Evolutionary conservation across 345 rosid species (phyloP).

Genomic region (Laguncularia racemosa): DNA sequence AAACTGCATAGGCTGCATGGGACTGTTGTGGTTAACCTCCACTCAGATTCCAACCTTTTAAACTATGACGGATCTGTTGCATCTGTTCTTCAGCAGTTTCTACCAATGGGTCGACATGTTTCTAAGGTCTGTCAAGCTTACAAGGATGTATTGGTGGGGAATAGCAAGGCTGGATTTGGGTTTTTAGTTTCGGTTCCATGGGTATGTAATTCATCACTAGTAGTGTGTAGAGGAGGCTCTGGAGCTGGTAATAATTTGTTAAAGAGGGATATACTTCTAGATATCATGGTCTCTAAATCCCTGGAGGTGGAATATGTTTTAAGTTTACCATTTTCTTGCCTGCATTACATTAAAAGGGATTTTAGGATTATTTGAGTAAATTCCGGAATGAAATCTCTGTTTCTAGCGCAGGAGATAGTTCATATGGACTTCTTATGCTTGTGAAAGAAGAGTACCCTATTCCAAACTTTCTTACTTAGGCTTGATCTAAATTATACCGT

Average conservation of each 20-base stretch:
- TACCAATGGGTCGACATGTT: constrained; percentile 45
- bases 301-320: constrained; percentile 42
- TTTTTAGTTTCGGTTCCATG: constrained; percentile 67
- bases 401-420: no score
- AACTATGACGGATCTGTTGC: constrained; percentile 18
- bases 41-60: constrained; percentile 43
- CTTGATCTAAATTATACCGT: no score
- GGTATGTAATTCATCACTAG: constrained; percentile 66
- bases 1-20: constrained; percentile 68
- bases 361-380: constrained; percentile 1
- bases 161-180: constrained; percentile 29
- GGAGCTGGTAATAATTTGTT: constrained; percentile 12
- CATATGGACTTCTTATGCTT: no score
- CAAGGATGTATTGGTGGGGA: constrained; percentile 34
- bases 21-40: constrained; percentile 83
- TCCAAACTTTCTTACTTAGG: no score
- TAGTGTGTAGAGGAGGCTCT: constrained; percentile 66
- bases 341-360: constrained; percentile 48
- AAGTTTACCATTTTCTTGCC: constrained; percentile 64
- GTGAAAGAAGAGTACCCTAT: no score
- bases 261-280: constrained; percentile 26
- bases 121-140: constrained; percentile 53
- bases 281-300: constrained; percentile 37
- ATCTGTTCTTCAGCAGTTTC: constrained; percentile 22
- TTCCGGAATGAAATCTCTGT: not conserved